Evolutionary conservation across 257 asterid genomes (phyloP).

Genomic region (Coffea canephora): DNA sequence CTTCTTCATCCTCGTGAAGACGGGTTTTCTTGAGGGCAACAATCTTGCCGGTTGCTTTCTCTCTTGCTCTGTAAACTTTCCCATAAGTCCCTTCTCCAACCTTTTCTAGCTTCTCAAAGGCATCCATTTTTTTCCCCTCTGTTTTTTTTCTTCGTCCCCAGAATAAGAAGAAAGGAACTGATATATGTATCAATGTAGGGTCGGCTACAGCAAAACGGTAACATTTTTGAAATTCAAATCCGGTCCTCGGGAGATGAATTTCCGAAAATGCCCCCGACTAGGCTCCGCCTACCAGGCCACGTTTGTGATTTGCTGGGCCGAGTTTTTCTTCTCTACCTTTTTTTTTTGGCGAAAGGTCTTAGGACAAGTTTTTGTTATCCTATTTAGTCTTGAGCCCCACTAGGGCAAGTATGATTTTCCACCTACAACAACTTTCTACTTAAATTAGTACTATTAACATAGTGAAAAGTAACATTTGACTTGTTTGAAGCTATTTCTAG

Average conservation of each 20-base stretch:
- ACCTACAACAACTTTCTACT: too few species aligned
- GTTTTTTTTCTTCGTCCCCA: neutral
- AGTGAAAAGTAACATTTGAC: too few species aligned
- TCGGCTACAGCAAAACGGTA: neutral
- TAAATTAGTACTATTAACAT: too few species aligned
- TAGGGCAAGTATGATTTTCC: too few species aligned
- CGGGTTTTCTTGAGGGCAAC: slow-evolving; percentile 95
- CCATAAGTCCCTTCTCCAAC: slow-evolving; percentile 97
- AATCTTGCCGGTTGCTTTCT: slow-evolving; percentile 84
- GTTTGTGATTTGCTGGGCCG: too few species aligned
- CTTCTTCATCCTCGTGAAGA: slow-evolving; percentile 94
- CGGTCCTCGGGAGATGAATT: neutral
- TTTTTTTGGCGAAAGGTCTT: too few species aligned
- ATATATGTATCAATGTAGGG: neutral
- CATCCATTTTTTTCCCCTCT: slow-evolving; percentile 49
- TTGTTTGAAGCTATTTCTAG: too few species aligned
- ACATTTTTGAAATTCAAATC: neutral
- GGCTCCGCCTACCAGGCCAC: too few species aligned
- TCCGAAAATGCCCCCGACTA: neutral
- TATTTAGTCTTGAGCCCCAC: too few species aligned
- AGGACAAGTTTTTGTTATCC: too few species aligned
- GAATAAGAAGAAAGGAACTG: neutral
- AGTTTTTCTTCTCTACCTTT: too few species aligned
- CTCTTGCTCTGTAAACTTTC: slow-evolving; percentile 89
- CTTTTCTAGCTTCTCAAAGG: slow-evolving; percentile 89